Conservation (phyloP, 768 basidiomycete species). For the Coprinopsis cinerea region DNA sequence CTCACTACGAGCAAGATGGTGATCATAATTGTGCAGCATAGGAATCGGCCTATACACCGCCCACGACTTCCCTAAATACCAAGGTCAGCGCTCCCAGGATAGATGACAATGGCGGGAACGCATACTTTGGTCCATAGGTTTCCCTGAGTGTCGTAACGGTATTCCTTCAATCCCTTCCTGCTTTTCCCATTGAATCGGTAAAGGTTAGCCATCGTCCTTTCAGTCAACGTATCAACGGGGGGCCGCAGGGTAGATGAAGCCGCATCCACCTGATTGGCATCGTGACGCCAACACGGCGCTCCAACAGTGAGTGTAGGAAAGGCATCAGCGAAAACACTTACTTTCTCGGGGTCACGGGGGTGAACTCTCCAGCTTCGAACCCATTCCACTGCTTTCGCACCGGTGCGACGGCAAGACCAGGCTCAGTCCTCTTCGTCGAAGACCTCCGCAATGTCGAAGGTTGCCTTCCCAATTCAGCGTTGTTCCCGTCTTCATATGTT, state of each 20-base stretch:
- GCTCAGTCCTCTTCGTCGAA: constrained; percentile 14
- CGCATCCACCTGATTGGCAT: too few relatives aligned
- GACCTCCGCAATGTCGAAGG: constrained; percentile 11
- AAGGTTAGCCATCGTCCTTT: background rate
- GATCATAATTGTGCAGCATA: constrained; percentile 70
- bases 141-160: constrained; percentile 53
- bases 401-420: constrained; percentile 14
- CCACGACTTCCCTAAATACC: constrained; percentile 56
- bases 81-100: background rate
- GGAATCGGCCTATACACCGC: constrained; percentile 62
- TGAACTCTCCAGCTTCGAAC: constrained; percentile 39
- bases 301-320: too few relatives aligned
- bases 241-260: background rate
- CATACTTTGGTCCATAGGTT: constrained; percentile 64
- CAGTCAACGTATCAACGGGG: background rate
- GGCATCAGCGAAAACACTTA: constrained; percentile 9
- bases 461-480: background rate
- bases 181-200: constrained; percentile 22
- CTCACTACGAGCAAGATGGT: constrained; percentile 57
- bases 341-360: constrained; percentile 24
- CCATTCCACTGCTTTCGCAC: constrained; percentile 29
- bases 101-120: constrained; percentile 1
- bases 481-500: background rate
- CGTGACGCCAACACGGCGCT: too few relatives aligned
- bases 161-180: constrained; percentile 39